Percentiles rank a stretch among this genome's conserved stretches.
phyloP scores from a whole-genome alignment of 169 alveolate species.

The Plasmodium vivax region DNA sequence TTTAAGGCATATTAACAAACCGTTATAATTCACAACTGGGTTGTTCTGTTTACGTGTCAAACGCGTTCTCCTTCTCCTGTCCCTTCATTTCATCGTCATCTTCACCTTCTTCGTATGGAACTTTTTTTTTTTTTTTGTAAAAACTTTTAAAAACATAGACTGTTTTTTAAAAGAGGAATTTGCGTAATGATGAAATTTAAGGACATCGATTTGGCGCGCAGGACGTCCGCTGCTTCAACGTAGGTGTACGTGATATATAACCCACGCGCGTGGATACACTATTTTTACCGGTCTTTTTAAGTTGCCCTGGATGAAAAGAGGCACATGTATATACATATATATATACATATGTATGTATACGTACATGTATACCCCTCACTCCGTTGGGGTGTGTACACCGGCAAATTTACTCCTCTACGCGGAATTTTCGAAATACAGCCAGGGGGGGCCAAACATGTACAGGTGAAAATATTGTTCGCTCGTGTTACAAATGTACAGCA shows the following conservation, averaged over 20 bases:
- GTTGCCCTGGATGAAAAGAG: neutral
- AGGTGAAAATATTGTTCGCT: neutral
- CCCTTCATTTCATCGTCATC: neutral
- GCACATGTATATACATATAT: neutral
- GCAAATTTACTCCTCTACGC: neutral
- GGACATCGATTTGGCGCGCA: neutral
- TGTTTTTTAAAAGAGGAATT: neutral
- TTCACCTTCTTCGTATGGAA: neutral
- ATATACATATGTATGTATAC: too few species aligned
- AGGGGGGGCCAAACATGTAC: neutral
- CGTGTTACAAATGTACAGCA: neutral
- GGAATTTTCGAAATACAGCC: neutral
- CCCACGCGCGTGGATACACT: neutral
- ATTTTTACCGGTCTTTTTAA: neutral
- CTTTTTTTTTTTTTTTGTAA: conserved; percentile 6
- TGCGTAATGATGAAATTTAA: neutral
- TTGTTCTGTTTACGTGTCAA: conserved; percentile 1
- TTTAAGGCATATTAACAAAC: neutral
- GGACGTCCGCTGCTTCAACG: neutral
- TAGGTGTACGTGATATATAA: neutral
- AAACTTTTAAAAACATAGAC: neutral
- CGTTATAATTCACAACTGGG: neutral
- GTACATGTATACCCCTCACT: neutral
- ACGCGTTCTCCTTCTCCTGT: neutral
- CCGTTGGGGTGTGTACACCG: neutral